Evolutionary conservation across 2,329 filamentous ascomycete species (phyloP).

Genomic region (Aspergillus viridinutans): DNA sequence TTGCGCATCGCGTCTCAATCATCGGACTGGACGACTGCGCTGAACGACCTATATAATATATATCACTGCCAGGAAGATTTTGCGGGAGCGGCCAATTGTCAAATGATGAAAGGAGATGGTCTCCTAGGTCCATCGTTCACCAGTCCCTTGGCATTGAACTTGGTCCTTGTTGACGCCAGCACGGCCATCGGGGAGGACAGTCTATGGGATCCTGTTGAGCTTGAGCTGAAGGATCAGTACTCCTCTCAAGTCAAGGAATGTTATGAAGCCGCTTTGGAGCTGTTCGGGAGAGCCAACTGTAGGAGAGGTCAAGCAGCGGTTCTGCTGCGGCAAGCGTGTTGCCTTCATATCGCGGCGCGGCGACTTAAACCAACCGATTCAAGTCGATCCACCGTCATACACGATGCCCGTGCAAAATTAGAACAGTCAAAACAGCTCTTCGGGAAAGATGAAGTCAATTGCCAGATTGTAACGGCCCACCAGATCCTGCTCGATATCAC

Average conservation of each 20-base stretch:
- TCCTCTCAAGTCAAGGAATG: slow-evolving; percentile 3
- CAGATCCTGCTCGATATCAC: slow-evolving; percentile 17
- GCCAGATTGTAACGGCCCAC: slow-evolving; percentile 16
- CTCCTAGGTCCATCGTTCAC: slow-evolving; percentile 17
- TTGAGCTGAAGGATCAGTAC: slow-evolving; percentile 10
- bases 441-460: slow-evolving; percentile 15
- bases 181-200: slow-evolving; percentile 5
- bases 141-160: slow-evolving; percentile 18
- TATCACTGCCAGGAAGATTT: slow-evolving; percentile 12
- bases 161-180: slow-evolving; percentile 11
- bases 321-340: slow-evolving; percentile 19
- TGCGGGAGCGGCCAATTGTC: slow-evolving; percentile 17
- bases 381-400: neutral
- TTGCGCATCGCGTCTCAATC: slow-evolving; percentile 13
- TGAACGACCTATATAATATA: slow-evolving; percentile 8
- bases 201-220: slow-evolving; percentile 15
- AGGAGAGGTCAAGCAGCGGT: slow-evolving; percentile 18
- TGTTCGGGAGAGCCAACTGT: slow-evolving; percentile 11
- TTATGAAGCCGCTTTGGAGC: slow-evolving; percentile 12
- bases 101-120: slow-evolving; percentile 18
- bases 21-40: slow-evolving; percentile 1
- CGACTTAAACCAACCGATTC: neutral
- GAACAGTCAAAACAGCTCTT: slow-evolving; percentile 10
- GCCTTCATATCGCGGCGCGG: slow-evolving; percentile 13
- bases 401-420: slow-evolving; percentile 2